phyloP scores from a whole-genome alignment of 1,139 yeast genomes.

The Candida anutae region DNA sequence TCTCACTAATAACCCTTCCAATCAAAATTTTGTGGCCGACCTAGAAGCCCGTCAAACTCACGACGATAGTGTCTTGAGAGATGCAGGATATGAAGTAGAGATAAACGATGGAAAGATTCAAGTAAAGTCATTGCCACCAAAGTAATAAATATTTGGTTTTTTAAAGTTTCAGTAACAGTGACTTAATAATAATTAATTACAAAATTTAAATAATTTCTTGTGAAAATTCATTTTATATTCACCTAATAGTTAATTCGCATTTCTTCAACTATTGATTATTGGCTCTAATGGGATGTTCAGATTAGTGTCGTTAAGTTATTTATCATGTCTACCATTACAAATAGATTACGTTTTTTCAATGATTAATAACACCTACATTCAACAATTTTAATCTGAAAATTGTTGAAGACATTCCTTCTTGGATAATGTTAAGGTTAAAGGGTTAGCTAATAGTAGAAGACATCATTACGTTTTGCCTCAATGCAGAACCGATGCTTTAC shows the following conservation, averaged over 20 bases:
- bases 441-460: no score
- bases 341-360: no score
- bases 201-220: neutral
- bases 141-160: neutral
- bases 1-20: slow-evolving; percentile 52
- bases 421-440: no score
- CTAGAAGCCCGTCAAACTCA: slow-evolving; percentile 30
- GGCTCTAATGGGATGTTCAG: no score
- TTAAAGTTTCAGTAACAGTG: neutral
- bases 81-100: slow-evolving; percentile 34
- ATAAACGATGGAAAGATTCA: slow-evolving; percentile 30
- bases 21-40: slow-evolving; percentile 66
- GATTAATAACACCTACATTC: no score
- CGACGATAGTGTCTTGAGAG: slow-evolving; percentile 27
- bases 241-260: no score
- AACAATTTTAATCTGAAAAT: no score
- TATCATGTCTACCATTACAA: neutral
- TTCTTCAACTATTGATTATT: no score
- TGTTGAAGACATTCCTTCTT: no score
- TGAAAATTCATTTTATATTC: no score
- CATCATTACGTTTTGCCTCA: no score
- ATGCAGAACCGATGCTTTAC: no score
- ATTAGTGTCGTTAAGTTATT: neutral
- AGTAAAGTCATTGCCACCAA: slow-evolving; percentile 3
- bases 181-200: neutral